Percentiles rank a stretch among this genome's conserved stretches.
These are phyloP conservation scores for Trichomonas tenax DNA, from an alignment of 208 protist genomes.

Conservation along the genomic window DNA sequence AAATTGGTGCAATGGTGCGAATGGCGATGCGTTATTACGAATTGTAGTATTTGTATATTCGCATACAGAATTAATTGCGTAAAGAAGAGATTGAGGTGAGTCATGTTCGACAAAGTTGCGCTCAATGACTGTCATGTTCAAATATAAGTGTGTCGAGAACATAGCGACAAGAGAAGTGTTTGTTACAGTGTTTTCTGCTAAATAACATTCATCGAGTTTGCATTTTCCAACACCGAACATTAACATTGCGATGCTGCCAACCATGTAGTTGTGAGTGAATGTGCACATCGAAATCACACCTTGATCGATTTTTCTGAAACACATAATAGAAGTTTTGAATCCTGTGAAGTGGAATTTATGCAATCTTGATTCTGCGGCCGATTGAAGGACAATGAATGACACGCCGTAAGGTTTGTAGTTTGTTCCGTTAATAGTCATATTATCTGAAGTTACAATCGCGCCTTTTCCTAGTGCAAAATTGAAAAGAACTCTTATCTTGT, in stretches of 20 bases:
- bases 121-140: constrained; percentile 3
- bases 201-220: constrained; percentile 3
- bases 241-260: neutral
- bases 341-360: neutral
- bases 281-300: neutral
- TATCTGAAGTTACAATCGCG: neutral
- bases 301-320: constrained; percentile 1
- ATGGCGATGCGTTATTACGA: neutral
- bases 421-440: constrained; percentile 9
- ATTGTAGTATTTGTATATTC: constrained; percentile 19
- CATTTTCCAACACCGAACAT: constrained; percentile 13
- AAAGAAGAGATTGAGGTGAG: neutral
- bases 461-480: neutral
- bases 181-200: neutral
- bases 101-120: neutral
- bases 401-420: neutral
- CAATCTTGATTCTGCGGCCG: neutral
- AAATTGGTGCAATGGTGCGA: neutral
- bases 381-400: neutral
- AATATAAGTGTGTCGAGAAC: constrained; percentile 14
- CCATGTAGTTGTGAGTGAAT: neutral
- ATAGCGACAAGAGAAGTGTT: neutral
- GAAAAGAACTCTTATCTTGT: neutral
- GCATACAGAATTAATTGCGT: neutral
- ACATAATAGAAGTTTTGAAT: neutral